Evolutionary conservation across 306 rosid genomes (phyloP).

Genomic region (Cajanus cajan): DNA sequence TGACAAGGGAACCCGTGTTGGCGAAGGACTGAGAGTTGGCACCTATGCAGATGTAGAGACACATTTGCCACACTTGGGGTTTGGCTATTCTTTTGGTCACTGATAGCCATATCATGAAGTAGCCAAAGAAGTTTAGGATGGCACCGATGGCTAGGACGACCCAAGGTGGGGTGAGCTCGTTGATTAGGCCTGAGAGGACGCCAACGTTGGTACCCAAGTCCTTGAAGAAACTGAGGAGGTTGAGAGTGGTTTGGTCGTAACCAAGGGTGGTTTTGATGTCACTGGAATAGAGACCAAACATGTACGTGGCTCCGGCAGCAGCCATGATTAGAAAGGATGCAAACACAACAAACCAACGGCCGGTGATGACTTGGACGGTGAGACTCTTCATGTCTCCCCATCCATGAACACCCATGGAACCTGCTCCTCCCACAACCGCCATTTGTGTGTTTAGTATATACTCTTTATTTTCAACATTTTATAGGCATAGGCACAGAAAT

Average conservation of each 20-base stretch:
- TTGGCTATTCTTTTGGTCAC: conserved; percentile 43
- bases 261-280: conserved; percentile 58
- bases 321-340: conserved; percentile 76
- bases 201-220: conserved; percentile 84
- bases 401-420: not conserved
- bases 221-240: conserved; percentile 78
- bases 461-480: not conserved
- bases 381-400: conserved; percentile 43
- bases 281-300: conserved; percentile 70
- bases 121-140: conserved; percentile 59
- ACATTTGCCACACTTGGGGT: conserved; percentile 73
- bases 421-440: not conserved
- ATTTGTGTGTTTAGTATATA: not conserved
- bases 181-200: conserved; percentile 67
- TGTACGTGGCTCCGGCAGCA: conserved; percentile 79
- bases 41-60: conserved; percentile 63
- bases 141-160: conserved; percentile 51
- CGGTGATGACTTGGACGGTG: conserved; percentile 46
- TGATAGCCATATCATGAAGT: conserved; percentile 81
- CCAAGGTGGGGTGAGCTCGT: conserved; percentile 78
- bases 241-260: conserved; percentile 79
- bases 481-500: not conserved
- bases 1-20: conserved; percentile 71
- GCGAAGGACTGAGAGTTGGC: conserved; percentile 70
- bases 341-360: conserved; percentile 80